Conservation (phyloP, 2,329 filamentous ascomycete genomes). For the Tolypocladium endophyticum region DNA sequence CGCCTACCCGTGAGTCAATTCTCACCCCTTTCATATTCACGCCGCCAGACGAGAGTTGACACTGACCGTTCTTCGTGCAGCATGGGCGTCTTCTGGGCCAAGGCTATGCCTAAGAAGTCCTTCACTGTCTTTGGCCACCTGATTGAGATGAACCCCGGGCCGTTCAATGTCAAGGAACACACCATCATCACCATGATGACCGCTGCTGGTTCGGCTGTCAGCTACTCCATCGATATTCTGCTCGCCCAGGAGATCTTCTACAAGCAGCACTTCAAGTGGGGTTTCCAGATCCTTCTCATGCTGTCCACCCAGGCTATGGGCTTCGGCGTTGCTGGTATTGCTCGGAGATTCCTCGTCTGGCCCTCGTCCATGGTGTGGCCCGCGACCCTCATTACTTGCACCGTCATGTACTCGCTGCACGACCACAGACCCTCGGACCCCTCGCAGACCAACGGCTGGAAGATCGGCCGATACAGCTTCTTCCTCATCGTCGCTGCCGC, state of each 20-base stretch:
- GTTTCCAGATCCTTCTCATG: conserved; percentile 48
- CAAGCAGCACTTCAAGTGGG: conserved; percentile 39
- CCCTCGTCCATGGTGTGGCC: conserved; percentile 59
- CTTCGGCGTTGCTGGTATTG: conserved; percentile 51
- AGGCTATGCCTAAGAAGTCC: conserved; percentile 17
- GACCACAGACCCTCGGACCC: conserved; percentile 46
- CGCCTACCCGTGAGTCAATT: conserved; percentile 31
- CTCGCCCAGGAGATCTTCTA: conserved; percentile 36
- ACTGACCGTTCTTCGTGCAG: conserved; percentile 1
- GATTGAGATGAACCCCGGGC: conserved; percentile 27
- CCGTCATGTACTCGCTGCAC: conserved; percentile 55
- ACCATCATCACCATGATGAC: conserved; percentile 37
- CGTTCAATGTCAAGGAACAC: conserved; percentile 37
- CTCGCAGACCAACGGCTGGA: conserved; percentile 43
- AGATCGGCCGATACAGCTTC: conserved; percentile 44
- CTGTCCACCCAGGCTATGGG: conserved; percentile 54
- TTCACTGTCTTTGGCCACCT: conserved; percentile 20
- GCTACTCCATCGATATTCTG: conserved; percentile 30
- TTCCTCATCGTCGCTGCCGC: conserved; percentile 41
- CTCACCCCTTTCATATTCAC: not conserved
- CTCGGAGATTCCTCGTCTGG: conserved; percentile 47
- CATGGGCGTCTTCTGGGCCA: conserved; percentile 22
- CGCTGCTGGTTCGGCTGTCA: conserved; percentile 21
- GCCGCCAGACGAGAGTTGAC: not conserved
- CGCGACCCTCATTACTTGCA: conserved; percentile 46